phyloP scores from a whole-genome alignment of 208 protist genomes.

The Naegleria lovaniensis region DNA sequence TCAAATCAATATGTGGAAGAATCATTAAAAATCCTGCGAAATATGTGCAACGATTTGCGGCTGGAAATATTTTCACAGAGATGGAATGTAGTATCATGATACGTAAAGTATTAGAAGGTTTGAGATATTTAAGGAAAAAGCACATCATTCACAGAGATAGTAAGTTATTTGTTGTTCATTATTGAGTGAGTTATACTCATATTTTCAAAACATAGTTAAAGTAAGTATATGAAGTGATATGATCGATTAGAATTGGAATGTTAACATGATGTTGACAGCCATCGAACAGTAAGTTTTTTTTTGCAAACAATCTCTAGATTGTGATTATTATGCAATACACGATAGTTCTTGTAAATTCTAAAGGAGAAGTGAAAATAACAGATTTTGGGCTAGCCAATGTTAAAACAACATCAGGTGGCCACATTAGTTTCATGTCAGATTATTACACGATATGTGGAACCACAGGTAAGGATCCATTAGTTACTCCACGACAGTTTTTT shows the following conservation, averaged over 20 bases:
- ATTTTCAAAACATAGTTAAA: not conserved
- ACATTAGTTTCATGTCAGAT: not conserved
- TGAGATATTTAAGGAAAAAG: not conserved
- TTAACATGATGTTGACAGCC: too few relatives aligned
- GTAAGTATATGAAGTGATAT: too few relatives aligned
- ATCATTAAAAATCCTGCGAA: not conserved
- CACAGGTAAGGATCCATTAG: not conserved
- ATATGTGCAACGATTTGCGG: not conserved
- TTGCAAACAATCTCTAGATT: not conserved
- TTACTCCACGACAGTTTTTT: too few relatives aligned
- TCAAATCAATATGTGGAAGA: not conserved
- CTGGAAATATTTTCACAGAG: not conserved
- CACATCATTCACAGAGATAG: not conserved
- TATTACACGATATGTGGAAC: not conserved
- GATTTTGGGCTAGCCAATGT: not conserved
- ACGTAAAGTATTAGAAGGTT: not conserved
- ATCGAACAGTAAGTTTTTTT: not conserved
- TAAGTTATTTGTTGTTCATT: not conserved
- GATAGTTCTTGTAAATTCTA: not conserved
- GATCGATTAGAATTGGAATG: too few relatives aligned
- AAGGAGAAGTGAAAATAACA: not conserved
- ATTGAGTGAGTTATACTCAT: too few relatives aligned
- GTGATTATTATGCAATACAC: too few relatives aligned
- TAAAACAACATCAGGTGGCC: not conserved
- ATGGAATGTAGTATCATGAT: not conserved